These are phyloP conservation scores for Amanita muscaria DNA, from an alignment of 768 basidiomycete species.

Conservation along the genomic window DNA sequence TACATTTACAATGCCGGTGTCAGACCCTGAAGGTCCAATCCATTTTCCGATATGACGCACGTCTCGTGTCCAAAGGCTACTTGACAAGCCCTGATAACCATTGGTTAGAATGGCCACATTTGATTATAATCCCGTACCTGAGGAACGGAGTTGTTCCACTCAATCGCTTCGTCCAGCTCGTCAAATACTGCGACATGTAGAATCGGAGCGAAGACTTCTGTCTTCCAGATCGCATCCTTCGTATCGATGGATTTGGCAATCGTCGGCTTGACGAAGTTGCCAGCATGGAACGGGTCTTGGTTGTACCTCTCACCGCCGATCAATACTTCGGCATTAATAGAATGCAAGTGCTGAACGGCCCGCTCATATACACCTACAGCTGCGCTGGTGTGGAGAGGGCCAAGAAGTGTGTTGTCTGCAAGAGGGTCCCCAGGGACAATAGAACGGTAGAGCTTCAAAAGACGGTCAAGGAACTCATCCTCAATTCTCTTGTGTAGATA, in stretches of 20 bases:
- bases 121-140: slow-evolving; percentile 35
- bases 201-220: slow-evolving; percentile 85
- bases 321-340: slow-evolving; percentile 67
- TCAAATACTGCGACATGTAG: slow-evolving; percentile 83
- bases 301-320: slow-evolving; percentile 57
- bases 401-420: slow-evolving; percentile 60
- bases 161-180: slow-evolving; percentile 76
- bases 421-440: slow-evolving; percentile 85
- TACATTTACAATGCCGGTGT: slow-evolving; percentile 90
- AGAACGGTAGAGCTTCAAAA: slow-evolving; percentile 65
- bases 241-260: slow-evolving; percentile 55
- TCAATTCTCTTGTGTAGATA: slow-evolving; percentile 83
- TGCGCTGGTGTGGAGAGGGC: slow-evolving; percentile 71
- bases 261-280: slow-evolving; percentile 88
- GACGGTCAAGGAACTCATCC: slow-evolving; percentile 61
- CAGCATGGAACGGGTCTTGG: slow-evolving; percentile 43
- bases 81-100: slow-evolving; percentile 61
- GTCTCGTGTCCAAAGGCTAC: slow-evolving; percentile 85
- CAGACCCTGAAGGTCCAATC: slow-evolving; percentile 85
- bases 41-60: slow-evolving; percentile 80
- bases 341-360: slow-evolving; percentile 53
- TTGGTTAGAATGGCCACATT: slow-evolving; percentile 9
- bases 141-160: slow-evolving; percentile 84
- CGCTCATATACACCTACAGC: slow-evolving; percentile 59
- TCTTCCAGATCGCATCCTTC: slow-evolving; percentile 56